Percentiles rank a stretch among this genome's conserved stretches.
Conservation (phyloP, 139 green algal genomes). For the Coelastrella sp. region DNA sequence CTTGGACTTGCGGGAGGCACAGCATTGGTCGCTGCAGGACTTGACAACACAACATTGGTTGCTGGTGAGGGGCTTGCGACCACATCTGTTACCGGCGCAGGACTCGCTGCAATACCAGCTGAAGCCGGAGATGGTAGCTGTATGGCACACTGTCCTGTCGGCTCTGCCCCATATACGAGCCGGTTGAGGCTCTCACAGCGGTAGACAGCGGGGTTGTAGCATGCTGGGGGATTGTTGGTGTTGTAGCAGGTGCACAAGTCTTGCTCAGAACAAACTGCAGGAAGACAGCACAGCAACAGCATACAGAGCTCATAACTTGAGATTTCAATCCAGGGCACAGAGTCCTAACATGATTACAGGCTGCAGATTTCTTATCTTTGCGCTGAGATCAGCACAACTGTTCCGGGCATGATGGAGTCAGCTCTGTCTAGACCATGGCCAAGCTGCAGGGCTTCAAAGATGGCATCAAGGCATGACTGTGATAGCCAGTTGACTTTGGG, state of each 20-base stretch:
- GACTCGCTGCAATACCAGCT: not conserved
- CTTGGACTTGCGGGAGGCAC: not conserved
- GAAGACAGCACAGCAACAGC: not conserved
- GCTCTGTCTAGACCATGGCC: no score
- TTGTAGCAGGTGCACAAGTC: constrained; percentile 43
- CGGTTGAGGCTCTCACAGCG: not conserved
- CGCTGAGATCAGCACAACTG: no score
- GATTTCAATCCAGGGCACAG: no score
- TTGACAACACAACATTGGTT: not conserved
- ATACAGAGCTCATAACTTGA: no score
- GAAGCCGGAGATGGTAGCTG: not conserved
- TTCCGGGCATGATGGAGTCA: no score
- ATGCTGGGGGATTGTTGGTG: constrained; percentile 27
- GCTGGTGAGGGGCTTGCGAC: not conserved
- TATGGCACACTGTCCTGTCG: constrained; percentile 11
- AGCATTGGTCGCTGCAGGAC: not conserved
- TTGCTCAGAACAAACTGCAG: constrained; percentile 21
- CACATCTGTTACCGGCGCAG: not conserved
- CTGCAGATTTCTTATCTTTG: no score
- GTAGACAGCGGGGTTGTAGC: constrained; percentile 21
- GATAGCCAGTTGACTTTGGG: no score
- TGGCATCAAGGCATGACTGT: no score
- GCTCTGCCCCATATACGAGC: constrained; percentile 5
- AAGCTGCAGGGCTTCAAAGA: no score
- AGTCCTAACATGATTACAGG: no score